Evolutionary conservation across 169 alveolate genomes (phyloP).

Genomic region (Fabrea salina): DNA sequence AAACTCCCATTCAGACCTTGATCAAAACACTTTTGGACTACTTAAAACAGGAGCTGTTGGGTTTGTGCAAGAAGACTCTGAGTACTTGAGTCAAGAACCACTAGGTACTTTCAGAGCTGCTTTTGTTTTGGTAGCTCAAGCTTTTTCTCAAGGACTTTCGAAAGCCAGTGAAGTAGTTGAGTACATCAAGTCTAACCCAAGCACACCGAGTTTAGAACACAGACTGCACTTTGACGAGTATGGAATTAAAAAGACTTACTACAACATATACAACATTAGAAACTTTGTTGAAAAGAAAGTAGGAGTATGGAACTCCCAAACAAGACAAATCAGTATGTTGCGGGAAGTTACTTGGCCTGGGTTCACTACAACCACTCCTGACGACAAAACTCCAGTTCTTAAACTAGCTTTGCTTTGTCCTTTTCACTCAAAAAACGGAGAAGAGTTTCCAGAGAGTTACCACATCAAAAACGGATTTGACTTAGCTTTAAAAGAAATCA

Average conservation of each 20-base stretch:
- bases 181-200: neutral
- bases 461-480: neutral
- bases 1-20: conserved; percentile 27
- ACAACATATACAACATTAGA: neutral
- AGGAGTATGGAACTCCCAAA: neutral
- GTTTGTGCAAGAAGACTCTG: neutral
- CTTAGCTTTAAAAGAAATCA: conserved; percentile 15
- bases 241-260: neutral
- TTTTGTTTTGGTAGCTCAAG: neutral
- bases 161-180: neutral
- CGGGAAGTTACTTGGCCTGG: conserved; percentile 30
- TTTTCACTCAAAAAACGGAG: neutral
- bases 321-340: neutral
- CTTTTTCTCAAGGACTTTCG: neutral
- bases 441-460: neutral
- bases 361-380: neutral
- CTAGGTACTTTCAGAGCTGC: conserved; percentile 14
- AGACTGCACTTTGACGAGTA: conserved; percentile 3
- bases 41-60: conserved; percentile 39
- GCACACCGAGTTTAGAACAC: neutral
- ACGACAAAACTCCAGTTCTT: neutral
- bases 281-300: neutral
- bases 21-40: neutral
- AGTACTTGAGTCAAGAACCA: neutral
- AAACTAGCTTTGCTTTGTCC: conserved; percentile 24